Evolutionary conservation across 1,139 yeast genomes (phyloP), one percentile per base, ranked within the genome.

Genomic region (Candida dubliniensis): DNA sequence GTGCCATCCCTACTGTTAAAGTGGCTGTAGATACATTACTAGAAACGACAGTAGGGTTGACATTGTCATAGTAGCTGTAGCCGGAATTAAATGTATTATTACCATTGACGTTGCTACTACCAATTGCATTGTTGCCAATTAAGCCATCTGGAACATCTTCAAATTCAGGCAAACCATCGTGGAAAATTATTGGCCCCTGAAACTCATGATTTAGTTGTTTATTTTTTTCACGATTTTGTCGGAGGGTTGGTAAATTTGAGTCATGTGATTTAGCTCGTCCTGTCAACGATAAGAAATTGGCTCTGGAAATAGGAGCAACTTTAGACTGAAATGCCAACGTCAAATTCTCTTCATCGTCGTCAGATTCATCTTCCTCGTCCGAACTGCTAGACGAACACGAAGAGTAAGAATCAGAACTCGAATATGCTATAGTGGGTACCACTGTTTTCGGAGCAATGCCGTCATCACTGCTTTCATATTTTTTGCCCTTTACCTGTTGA

Each of bases 321-420:
- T 74, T 71, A 2, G 77, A 70, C 2, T 77, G 67, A 50, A 80
- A 76, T 10, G 79, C 81, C 31, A 81, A 64, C 0, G 83, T 79
- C 48, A 81, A 60, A 52, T 80, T 77, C 40, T 67, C 77, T 39
- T 67, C 77, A 43, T 66, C 67, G 7, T 66, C 74, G 24, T 64
- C 68, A 23, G 62, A 69, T 34, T 60, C 59, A 9, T 51, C 60
- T 12, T 52, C 61, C 11, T 55, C 47, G 8, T 42, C 47, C 13
- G 47, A 42, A 33, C 45, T 41, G 5, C 48, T 41, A 4, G 50
- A 47, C 26, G 45, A 40, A 13, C 35, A 41, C 8, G 52, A 41
- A 6, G 53, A 49, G 14, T 39, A 43, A 10, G 46, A 31, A 13
- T 41, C 44, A 27, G 37, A n/a, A 10, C 39, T 41, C 8, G 42